Evolutionary conservation across 1,284 basidiomycete genomes (phyloP).

Genomic region (Ganoderma boninense): DNA sequence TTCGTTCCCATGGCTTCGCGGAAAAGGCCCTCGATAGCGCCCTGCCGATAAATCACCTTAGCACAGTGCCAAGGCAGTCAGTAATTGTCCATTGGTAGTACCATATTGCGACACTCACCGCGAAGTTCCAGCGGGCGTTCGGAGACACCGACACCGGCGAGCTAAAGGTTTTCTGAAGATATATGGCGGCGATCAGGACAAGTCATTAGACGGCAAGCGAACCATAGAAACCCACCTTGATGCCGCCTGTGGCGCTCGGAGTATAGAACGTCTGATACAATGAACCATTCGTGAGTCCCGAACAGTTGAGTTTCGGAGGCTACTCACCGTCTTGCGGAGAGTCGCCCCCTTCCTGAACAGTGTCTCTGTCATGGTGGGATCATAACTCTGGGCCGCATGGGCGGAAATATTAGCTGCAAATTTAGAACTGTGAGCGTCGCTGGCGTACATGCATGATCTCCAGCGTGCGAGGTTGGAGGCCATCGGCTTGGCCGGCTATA

Average conservation of each 20-base stretch:
- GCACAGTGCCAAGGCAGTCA: background rate
- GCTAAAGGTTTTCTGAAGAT: background rate
- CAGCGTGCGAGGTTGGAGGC: slow-evolving; percentile 79
- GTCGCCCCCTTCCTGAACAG: slow-evolving; percentile 72
- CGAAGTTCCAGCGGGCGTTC: background rate
- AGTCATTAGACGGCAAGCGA: background rate
- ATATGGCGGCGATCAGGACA: slow-evolving; percentile 57
- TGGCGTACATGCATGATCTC: slow-evolving; percentile 73
- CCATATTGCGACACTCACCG: background rate
- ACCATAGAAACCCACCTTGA: slow-evolving; percentile 53
- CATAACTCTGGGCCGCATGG: slow-evolving; percentile 65
- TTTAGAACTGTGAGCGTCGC: background rate
- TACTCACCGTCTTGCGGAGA: slow-evolving; percentile 69
- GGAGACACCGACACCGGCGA: background rate
- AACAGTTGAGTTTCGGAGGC: no score
- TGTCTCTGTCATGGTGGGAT: slow-evolving; percentile 61
- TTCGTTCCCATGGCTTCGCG: slow-evolving; percentile 63
- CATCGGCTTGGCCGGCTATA: slow-evolving; percentile 79
- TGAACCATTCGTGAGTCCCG: no score
- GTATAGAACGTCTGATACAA: slow-evolving; percentile 73
- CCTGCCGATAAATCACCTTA: slow-evolving; percentile 77
- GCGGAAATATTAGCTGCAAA: background rate
- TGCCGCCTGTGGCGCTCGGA: slow-evolving; percentile 65
- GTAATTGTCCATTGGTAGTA: background rate
- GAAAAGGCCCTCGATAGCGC: slow-evolving; percentile 75